Base-by-base conservation (phyloP, 106 monocot species). In the Narthecium ossifragum region DNA sequence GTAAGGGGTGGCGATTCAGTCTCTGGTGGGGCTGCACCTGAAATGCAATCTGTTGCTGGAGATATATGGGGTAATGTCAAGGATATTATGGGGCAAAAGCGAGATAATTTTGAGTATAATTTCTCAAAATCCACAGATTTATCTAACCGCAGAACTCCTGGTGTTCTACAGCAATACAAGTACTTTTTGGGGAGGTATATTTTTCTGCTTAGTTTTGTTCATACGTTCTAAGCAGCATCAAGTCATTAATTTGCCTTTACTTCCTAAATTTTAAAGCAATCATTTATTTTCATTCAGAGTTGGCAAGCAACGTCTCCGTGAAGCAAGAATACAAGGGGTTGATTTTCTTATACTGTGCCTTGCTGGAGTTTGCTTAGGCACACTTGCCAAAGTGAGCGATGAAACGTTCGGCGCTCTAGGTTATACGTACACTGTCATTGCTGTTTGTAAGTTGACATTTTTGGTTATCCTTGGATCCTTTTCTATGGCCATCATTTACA, bases 391-490 rank as follows among this genome's bases (percentile, higher is more conserved):
- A 78, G 61, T 84, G 46, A 81, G 66, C 31, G 90, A 98, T 56
- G 72, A 80, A 59, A 84, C 83, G 31, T 84, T 98, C 61, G 96
- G 90, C 17, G 52, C 68, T 5, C 68, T 80, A 46, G 90, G 96
- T 50, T 98, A 90, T 53, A 78, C 80, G 2, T 98, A 84, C 66
- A 90, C 96, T 28, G 83, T 90, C 54, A 98, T 98, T 72, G 90
- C 96, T 60, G 90, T 98, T 51, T 90, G 96, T 90, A 98, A 90
- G 96, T 88, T 64, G 45, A 25, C 31, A n/a, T n/a, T n/a, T n/a
- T n/a, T n/a, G n/a, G n/a, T n/a, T n/a, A n/a, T n/a, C n/a, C n/a
- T n/a, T n/a, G n/a, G 6, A 52, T 60, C 20, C 26, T 43, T 43
- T 43, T 43, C 11, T n/a, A n/a, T n/a, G n/a, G n/a, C n/a, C 11